Evolutionary conservation across 345 rosid genomes (phyloP).

Genomic region (Cardamine resedifolia): DNA sequence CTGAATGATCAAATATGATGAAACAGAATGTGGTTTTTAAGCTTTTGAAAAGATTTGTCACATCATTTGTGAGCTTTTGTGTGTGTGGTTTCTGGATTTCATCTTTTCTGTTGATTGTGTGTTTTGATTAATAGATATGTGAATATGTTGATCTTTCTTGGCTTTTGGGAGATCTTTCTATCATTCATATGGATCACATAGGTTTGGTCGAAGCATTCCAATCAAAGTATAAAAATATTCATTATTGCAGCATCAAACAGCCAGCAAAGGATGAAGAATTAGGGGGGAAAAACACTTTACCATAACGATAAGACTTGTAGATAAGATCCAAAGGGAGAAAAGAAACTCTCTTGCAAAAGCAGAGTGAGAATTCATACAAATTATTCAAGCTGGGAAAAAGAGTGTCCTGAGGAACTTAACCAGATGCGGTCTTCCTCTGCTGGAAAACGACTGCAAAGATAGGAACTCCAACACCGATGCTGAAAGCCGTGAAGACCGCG

Average conservation of each 20-base stretch:
- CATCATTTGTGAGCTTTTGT: slow-evolving; percentile 16
- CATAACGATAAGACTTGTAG: slow-evolving; percentile 20
- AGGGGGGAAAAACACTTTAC: slow-evolving; percentile 10
- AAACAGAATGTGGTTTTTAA: slow-evolving; percentile 16
- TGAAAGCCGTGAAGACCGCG: slow-evolving; percentile 79
- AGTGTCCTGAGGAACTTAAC: slow-evolving; percentile 28
- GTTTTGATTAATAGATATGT: slow-evolving; percentile 22
- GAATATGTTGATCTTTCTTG: slow-evolving; percentile 18
- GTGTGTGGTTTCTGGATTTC: slow-evolving; percentile 14
- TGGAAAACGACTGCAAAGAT: slow-evolving; percentile 91
- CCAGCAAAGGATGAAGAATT: slow-evolving; percentile 17
- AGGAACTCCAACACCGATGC: slow-evolving; percentile 83
- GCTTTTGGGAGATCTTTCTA: background rate
- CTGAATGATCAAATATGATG: slow-evolving; percentile 11
- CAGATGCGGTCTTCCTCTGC: slow-evolving; percentile 89
- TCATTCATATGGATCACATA: background rate
- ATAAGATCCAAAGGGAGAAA: slow-evolving; percentile 26
- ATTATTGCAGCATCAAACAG: slow-evolving; percentile 24
- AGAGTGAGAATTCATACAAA: slow-evolving; percentile 22
- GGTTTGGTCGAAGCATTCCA: background rate
- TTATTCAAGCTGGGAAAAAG: slow-evolving; percentile 11
- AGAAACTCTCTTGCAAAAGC: slow-evolving; percentile 23
- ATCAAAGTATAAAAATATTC: slow-evolving; percentile 8
- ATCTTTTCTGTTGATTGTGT: slow-evolving; percentile 20
- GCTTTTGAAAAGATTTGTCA: slow-evolving; percentile 23